A percentile compares a stretch with the other conserved stretches of the same genome.
phyloP scores from a whole-genome alignment of 169 alveolate species.

The Cryptosporidium ubiquitum region DNA sequence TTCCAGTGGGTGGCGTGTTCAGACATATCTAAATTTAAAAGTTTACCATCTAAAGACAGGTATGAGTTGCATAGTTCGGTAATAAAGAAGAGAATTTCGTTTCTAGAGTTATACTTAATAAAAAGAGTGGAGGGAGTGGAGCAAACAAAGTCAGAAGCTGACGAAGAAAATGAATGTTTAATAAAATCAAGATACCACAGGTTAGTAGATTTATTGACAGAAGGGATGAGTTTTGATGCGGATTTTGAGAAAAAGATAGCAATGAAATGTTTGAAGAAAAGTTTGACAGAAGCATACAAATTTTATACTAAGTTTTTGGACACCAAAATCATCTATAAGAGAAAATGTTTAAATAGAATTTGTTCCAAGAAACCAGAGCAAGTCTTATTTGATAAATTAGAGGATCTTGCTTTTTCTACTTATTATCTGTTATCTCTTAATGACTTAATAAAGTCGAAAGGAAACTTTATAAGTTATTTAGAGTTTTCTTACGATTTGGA shows the following conservation, averaged over 20 bases:
- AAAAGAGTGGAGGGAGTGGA: neutral
- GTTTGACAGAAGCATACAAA: neutral
- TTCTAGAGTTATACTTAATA: neutral
- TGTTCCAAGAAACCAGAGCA: slow-evolving; percentile 9
- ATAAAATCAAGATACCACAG: neutral
- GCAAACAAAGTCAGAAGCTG: neutral
- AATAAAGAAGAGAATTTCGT: neutral
- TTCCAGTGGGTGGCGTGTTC: neutral
- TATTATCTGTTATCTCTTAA: neutral
- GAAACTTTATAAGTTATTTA: neutral
- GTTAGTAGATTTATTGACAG: neutral
- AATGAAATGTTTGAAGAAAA: neutral
- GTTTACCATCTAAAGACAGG: neutral
- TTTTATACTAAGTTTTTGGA: neutral
- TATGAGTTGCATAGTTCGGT: neutral
- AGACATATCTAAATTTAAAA: neutral
- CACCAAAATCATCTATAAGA: neutral
- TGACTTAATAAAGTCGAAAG: neutral
- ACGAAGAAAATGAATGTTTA: neutral
- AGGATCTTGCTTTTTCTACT: neutral
- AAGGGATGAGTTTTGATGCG: neutral
- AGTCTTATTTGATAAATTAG: neutral
- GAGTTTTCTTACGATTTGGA: neutral
- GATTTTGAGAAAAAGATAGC: neutral
- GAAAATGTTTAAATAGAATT: neutral